Percentiles rank a stretch among this genome's conserved stretches.
Evolutionary conservation across 2,329 filamentous ascomycete species (phyloP).

Genomic region (Monosporascus sp.): DNA sequence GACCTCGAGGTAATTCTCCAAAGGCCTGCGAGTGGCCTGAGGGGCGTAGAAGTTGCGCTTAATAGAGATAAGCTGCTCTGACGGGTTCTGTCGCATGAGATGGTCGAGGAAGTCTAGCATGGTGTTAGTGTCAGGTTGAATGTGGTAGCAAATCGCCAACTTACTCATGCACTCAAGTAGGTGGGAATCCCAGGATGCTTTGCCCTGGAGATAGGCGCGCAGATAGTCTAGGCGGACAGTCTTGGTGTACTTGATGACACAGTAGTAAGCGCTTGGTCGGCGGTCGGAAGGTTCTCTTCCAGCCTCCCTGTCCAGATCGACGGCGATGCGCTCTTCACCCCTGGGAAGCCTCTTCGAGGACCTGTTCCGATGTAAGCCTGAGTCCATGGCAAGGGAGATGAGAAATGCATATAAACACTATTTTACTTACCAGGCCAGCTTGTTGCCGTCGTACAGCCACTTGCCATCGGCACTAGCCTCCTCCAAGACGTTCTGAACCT

Average conservation of each 20-base stretch:
- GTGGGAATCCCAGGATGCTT: conserved; percentile 55
- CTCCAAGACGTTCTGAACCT: conserved; percentile 51
- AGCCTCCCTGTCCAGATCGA: conserved; percentile 61
- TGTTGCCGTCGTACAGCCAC: conserved; percentile 79
- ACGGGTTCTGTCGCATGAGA: conserved; percentile 74
- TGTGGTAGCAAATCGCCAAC: conserved; percentile 14
- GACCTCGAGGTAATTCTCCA: conserved; percentile 67
- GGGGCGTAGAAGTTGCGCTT: conserved; percentile 77
- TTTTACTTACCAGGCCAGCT: conserved; percentile 70
- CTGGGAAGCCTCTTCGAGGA: conserved; percentile 36
- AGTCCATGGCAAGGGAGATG: background rate
- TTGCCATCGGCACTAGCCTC: conserved; percentile 30
- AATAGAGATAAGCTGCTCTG: conserved; percentile 60
- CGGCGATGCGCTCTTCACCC: conserved; percentile 47
- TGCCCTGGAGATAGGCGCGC: conserved; percentile 57
- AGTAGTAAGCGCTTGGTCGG: conserved; percentile 42
- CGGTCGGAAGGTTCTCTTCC: conserved; percentile 22
- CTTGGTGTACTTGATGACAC: conserved; percentile 62
- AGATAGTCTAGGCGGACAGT: conserved; percentile 63
- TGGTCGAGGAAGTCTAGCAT: conserved; percentile 78
- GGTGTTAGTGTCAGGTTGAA: conserved; percentile 1
- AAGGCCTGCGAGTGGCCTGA: conserved; percentile 39
- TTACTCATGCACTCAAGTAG: conserved; percentile 74
- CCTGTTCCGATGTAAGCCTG: conserved; percentile 18
- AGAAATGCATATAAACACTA: background rate